Evolutionary conservation across 2,329 filamentous ascomycete genomes (phyloP).

Genomic region (Nigrospora osmanthi): DNA sequence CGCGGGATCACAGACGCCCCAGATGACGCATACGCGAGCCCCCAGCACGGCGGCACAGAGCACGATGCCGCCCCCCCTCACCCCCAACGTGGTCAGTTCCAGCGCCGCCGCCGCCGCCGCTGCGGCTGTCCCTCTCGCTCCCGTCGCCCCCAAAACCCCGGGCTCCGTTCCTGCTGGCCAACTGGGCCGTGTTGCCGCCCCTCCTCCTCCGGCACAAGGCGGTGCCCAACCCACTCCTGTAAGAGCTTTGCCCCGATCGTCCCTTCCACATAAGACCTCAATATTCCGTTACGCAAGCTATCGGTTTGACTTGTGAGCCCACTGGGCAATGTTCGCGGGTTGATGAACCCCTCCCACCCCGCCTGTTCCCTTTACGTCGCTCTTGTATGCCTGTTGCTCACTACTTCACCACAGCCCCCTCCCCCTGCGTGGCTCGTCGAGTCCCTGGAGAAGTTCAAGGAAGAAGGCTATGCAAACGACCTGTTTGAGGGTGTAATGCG

Average conservation of each 20-base stretch:
- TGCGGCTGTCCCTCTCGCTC: constrained; percentile 10
- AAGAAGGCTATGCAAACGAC: constrained; percentile 64
- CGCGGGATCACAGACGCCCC: constrained; percentile 33
- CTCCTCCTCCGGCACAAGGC: constrained; percentile 50
- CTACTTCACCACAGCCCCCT: constrained; percentile 52
- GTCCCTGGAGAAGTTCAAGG: constrained; percentile 63
- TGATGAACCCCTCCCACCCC: too few relatives aligned
- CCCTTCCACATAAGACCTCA: constrained; percentile 11
- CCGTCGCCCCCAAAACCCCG: neutral
- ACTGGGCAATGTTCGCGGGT: too few relatives aligned
- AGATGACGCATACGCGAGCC: constrained; percentile 39
- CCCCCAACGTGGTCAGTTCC: constrained; percentile 16
- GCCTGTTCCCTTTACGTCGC: too few relatives aligned
- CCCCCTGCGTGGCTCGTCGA: constrained; percentile 78
- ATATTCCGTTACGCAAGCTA: constrained; percentile 21
- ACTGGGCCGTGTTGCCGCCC: constrained; percentile 61
- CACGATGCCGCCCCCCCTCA: constrained; percentile 24
- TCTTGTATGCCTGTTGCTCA: constrained; percentile 11
- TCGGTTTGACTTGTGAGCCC: constrained; percentile 19
- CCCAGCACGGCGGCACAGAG: constrained; percentile 30
- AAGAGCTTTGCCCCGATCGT: constrained; percentile 30
- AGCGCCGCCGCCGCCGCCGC: constrained; percentile 10
- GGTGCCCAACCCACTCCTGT: constrained; percentile 47
- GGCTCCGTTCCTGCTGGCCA: constrained; percentile 38
- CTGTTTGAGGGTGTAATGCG: constrained; percentile 88